Evolutionary conservation across 345 rosid species (phyloP), one percentile per base, ranked within the genome.

Genomic region (Citrus medica): DNA sequence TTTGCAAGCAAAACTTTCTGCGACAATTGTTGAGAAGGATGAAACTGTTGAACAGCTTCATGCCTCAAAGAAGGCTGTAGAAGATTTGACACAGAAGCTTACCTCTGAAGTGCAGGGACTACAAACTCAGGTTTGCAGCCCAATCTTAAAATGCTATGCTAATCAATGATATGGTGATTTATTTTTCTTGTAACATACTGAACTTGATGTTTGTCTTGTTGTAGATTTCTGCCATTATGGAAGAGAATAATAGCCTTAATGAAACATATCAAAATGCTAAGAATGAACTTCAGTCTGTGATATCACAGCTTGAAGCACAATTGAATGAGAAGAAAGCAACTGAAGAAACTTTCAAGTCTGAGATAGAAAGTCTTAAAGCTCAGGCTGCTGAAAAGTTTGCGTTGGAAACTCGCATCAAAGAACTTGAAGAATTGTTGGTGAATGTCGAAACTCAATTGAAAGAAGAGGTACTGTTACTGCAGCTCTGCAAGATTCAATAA

Each of bases 201-300:
- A 78, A 14, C 70, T 32, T 14, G 3, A 73, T 10, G 35, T 66
- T 62, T 65, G 28, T 67, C 75, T 37, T 84, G 69, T 75, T 79
- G 25, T 87, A 96, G 99, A 88, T 94, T 22, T 85, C 87, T 73
- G 90, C 94, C 3, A 83, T 90, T 30, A 81, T 79, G 91, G 95
- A 92, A 83, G 97, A 91, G 88, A 89, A 87, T 70, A 89, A 82
- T 78, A 86, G 84, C 78, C 92, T 92, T 27, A 90, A 85, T 75
- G 95, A 91, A 85, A 82, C 89, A 32, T 78, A 88, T 73, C 88
- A 87, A 33, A 86, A 84, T 80, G 79, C 93, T 30, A 92, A 88
- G 87, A 85, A 79, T 62, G 98, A 94, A 79, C 93, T 91, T 83
- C 93, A 92, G 17, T 85, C 93, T 38, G 77, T 83, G 71, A 84